Percentiles rank a stretch among this genome's conserved stretches.
Evolutionary conservation across 176 grass and related monocot species (phyloP).

Genomic region (Carex cristatella): DNA sequence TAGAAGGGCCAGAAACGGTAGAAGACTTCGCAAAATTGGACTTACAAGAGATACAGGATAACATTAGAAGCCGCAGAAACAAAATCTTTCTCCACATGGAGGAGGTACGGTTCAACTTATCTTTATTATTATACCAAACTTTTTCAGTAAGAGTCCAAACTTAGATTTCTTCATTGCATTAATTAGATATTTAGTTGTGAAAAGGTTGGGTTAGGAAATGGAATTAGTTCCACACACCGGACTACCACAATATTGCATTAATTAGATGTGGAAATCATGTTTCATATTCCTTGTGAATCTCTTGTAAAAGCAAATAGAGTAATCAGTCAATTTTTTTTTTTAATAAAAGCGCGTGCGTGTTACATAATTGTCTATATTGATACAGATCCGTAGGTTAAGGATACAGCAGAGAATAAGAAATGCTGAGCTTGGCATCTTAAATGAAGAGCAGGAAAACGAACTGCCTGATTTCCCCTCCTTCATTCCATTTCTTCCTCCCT

Average conservation of each 20-base stretch:
- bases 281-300: not conserved
- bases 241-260: not conserved
- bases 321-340: not conserved
- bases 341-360: not conserved
- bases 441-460: conserved; percentile 66
- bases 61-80: conserved; percentile 90
- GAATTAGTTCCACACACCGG: not conserved
- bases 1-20: conserved; percentile 96
- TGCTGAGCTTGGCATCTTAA: conserved; percentile 82
- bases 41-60: conserved; percentile 90
- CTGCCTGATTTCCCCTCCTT: conserved; percentile 99
- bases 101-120: conserved; percentile 52
- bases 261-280: not conserved
- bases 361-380: not conserved
- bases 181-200: too few relatives aligned
- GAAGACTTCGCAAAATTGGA: conserved; percentile 95
- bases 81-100: conserved; percentile 99
- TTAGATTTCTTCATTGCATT: not conserved
- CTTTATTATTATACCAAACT: not conserved
- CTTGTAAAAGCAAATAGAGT: not conserved
- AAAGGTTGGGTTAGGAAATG: not conserved
- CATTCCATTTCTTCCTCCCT: conserved; percentile 90
- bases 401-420: conserved; percentile 99
- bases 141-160: not conserved
- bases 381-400: conserved; percentile 85